Base-by-base conservation (phyloP, 495 filamentous ascomycete species). In the Hyphodiscus hymeniophilus region DNA sequence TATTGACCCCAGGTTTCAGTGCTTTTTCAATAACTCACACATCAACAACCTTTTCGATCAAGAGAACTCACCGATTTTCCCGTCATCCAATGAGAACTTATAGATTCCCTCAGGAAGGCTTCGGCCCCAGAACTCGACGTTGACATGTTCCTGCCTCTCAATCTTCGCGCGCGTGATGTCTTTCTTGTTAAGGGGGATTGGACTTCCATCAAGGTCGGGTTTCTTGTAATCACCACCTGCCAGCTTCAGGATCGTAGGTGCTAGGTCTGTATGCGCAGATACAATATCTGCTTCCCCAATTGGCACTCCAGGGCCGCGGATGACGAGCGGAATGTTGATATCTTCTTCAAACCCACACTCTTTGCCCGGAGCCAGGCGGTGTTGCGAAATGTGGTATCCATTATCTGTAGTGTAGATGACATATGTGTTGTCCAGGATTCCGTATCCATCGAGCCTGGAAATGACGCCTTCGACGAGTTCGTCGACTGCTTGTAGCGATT, bases 391-490 rank as follows among this genome's bases (percentile, higher is more conserved):
- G 55, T 85, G 80, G 58, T 76, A 86, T 0, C 82, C 82, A 52
- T 86, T 85, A 53, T 85, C 82, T 5, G 76, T 77, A 4, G 77
- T 79, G 57, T 80, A 85, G 45, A 85, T 70, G 26, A 86, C 72
- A 51, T 81, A 85, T 3, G 80, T 85, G 51, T 83, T 71, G 18
- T 83, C 76, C 13, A 82, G 54, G 22, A 78, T 55, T 13, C 61
- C 69, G 30, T 71, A 64, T 1, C 68, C 60, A 18, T 71, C 65
- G 0, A 86, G 67, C 1, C 71, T 70, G 1, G 58, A 52, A 1
- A 84, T 49, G 0, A 84, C 50, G 0, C 63, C 63, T 17, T 80
- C 73, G 0, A 86, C 73, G 1, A 84, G 60, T 56, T 85, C 82
- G 52, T 86, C 81, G 2, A 84, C 77, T 1, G 71, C 69, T 55